Conservation (phyloP, 352 stramenopile species). For the Phytophthora chlamydospora region DNA sequence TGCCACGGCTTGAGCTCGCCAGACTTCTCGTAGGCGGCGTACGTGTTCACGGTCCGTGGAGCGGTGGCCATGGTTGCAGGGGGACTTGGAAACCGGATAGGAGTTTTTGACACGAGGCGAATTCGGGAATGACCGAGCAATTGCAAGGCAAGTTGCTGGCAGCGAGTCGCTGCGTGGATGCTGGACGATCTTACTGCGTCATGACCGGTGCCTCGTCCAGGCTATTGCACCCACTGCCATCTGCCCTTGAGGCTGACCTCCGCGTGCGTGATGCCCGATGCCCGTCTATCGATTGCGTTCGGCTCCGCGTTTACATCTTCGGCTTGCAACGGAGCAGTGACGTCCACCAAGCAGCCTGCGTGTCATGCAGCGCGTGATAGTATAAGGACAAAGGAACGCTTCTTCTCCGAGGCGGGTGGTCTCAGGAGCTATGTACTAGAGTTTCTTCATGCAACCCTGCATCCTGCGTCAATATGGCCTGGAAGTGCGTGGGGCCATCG, state of each 20-base stretch:
- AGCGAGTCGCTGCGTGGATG: neutral
- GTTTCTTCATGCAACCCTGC: no score
- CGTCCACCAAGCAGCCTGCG: neutral
- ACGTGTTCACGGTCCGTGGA: constrained; percentile 53
- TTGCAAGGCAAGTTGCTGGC: neutral
- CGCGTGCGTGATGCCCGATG: neutral
- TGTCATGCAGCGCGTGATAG: neutral
- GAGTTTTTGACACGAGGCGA: constrained; percentile 16
- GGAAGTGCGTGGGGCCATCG: no score
- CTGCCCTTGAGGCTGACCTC: constrained; percentile 11
- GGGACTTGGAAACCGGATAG: constrained; percentile 4
- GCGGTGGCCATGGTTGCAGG: constrained; percentile 29
- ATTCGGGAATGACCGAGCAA: constrained; percentile 25
- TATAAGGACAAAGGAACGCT: constrained; percentile 6
- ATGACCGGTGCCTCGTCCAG: constrained; percentile 13
- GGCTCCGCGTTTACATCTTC: constrained; percentile 22
- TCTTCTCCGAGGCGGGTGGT: neutral
- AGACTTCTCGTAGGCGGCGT: constrained; percentile 49
- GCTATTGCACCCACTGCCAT: constrained; percentile 23
- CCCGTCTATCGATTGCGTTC: constrained; percentile 23
- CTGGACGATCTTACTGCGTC: neutral
- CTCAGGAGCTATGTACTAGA: neutral
- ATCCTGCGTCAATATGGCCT: no score
- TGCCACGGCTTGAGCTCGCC: constrained; percentile 50
- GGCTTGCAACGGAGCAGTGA: neutral